Percentiles rank a stretch among this genome's conserved stretches.
phyloP scores from a whole-genome alignment of 169 alveolate genomes.

The Eimeria acervulina region DNA sequence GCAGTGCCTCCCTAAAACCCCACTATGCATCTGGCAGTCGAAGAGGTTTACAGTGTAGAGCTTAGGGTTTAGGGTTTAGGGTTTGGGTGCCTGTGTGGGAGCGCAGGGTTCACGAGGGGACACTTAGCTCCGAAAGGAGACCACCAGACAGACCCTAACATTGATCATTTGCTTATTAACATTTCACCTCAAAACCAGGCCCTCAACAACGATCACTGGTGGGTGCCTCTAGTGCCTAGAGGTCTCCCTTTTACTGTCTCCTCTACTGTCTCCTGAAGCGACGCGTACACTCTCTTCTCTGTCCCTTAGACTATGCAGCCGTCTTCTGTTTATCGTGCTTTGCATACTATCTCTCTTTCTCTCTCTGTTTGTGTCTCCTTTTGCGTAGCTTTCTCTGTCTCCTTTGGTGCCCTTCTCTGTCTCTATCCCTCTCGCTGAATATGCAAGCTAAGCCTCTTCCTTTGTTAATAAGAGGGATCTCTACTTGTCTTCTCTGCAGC shows the following conservation, averaged over 20 bases:
- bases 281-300: neutral
- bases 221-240: conserved; percentile 96
- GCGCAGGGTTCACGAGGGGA: too few species aligned
- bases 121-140: too few species aligned
- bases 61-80: too few species aligned
- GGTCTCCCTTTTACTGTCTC: conserved; percentile 96
- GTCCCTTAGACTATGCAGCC: neutral
- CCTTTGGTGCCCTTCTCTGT: neutral
- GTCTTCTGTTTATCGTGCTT: neutral
- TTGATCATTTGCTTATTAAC: too few species aligned
- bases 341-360: neutral
- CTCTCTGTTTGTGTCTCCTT: neutral
- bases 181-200: neutral
- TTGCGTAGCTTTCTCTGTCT: neutral
- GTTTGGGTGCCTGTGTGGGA: too few species aligned
- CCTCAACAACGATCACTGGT: conserved; percentile 86
- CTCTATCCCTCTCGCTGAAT: conserved; percentile 8
- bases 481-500: too few species aligned
- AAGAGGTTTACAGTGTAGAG: too few species aligned
- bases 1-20: too few species aligned
- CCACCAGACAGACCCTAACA: too few species aligned
- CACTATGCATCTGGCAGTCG: too few species aligned
- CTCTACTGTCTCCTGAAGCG: conserved; percentile 88
- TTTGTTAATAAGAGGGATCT: too few species aligned
- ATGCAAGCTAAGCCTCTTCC: too few species aligned